Conservation (phyloP, 768 basidiomycete genomes). For the Serendipita vermifera region DNA sequence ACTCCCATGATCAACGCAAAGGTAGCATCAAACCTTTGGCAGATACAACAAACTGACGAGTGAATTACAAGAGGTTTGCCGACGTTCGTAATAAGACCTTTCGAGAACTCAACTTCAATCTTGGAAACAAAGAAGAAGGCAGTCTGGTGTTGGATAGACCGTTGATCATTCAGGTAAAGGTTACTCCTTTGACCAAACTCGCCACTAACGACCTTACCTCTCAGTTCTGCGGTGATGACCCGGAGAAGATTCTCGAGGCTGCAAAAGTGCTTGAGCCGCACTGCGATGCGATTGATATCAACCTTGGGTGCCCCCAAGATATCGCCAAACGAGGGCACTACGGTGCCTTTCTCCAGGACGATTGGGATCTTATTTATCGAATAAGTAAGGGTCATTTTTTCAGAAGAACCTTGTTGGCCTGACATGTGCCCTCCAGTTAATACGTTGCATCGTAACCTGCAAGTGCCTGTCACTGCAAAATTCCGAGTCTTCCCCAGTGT, state of each 20-base stretch:
- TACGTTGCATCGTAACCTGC: slow-evolving; percentile 67
- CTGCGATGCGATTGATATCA: slow-evolving; percentile 92
- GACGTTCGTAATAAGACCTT: slow-evolving; percentile 33
- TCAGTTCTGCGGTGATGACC: slow-evolving; percentile 81
- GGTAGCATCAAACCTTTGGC: slow-evolving; percentile 26
- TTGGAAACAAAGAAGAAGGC: slow-evolving; percentile 70
- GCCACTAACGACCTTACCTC: slow-evolving; percentile 13
- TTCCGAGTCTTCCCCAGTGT: slow-evolving; percentile 81
- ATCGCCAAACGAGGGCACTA: slow-evolving; percentile 82
- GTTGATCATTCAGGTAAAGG: slow-evolving; percentile 55
- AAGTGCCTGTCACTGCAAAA: slow-evolving; percentile 91
- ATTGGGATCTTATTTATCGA: slow-evolving; percentile 78
- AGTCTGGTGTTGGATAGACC: slow-evolving; percentile 59
- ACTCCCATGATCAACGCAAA: slow-evolving; percentile 98
- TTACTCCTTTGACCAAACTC: background rate
- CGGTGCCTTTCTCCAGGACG: slow-evolving; percentile 85
- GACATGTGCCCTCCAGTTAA: slow-evolving; percentile 45
- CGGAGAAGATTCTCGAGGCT: slow-evolving; percentile 59
- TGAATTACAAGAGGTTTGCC: slow-evolving; percentile 15
- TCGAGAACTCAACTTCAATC: slow-evolving; percentile 54
- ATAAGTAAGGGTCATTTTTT: slow-evolving; percentile 42
- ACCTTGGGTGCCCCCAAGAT: slow-evolving; percentile 89
- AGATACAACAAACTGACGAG: slow-evolving; percentile 5
- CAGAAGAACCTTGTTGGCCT: too few relatives aligned
- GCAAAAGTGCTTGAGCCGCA: slow-evolving; percentile 62